phyloP scores from a whole-genome alignment of 257 asterid species.

The Fraxinus anomala region DNA sequence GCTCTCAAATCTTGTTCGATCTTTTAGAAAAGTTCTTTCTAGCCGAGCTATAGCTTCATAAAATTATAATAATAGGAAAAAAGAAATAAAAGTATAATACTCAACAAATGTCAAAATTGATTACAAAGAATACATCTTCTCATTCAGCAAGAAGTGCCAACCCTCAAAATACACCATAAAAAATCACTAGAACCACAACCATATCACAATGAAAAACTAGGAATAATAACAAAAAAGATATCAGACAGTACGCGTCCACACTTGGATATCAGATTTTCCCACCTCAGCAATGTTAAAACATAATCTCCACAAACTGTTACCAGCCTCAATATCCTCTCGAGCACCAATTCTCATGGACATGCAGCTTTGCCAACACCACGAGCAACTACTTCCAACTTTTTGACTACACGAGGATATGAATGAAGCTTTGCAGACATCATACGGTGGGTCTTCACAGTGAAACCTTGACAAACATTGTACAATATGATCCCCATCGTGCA shows the following conservation, averaged over 20 bases:
- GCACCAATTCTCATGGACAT: conserved; percentile 16
- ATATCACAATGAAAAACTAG: conserved; percentile 21
- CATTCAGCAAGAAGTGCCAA: conserved; percentile 18
- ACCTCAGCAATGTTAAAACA: conserved; percentile 10
- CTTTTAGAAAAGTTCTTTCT: too few species aligned
- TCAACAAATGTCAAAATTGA: conserved; percentile 37
- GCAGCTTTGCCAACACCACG: conserved; percentile 4
- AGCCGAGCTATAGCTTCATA: too few species aligned
- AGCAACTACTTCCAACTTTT: conserved; percentile 19
- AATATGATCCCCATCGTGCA: neutral
- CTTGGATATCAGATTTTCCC: neutral
- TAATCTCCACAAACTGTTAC: conserved; percentile 1
- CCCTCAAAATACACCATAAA: conserved; percentile 27
- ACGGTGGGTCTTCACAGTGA: neutral
- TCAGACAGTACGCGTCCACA: conserved; percentile 18
- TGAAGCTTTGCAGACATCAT: conserved; percentile 11
- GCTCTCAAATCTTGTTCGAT: too few species aligned
- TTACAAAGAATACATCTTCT: conserved; percentile 24
- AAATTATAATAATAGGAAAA: too few species aligned
- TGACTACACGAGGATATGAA: conserved; percentile 7
- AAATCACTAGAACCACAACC: conserved; percentile 21
- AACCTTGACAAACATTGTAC: neutral
- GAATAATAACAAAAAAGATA: neutral
- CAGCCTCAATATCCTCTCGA: conserved; percentile 13
- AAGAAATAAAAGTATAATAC: neutral